phyloP scores from a whole-genome alignment of 2,329 filamentous ascomycete genomes.

The Trichocomaceae sp. region DNA sequence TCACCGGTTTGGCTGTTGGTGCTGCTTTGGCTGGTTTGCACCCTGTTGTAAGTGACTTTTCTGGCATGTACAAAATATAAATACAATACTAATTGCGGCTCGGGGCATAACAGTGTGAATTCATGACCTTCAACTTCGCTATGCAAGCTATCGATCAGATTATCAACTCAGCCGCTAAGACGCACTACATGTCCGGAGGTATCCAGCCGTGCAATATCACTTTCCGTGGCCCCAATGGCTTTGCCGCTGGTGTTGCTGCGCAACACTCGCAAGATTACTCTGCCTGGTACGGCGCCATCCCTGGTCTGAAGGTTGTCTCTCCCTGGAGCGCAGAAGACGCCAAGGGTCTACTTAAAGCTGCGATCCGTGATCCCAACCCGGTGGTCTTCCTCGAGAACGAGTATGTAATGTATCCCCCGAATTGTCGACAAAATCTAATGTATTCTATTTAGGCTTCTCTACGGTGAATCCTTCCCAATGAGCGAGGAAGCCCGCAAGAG shows the following conservation, averaged over 20 bases:
- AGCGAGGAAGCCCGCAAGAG: slow-evolving; percentile 91
- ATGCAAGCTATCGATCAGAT: slow-evolving; percentile 99
- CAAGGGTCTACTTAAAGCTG: slow-evolving; percentile 95
- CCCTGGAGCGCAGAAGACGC: slow-evolving; percentile 97
- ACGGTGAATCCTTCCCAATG: slow-evolving; percentile 94
- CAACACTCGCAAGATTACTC: slow-evolving; percentile 99
- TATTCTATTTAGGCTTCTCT: slow-evolving; percentile 58
- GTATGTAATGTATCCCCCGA: slow-evolving; percentile 34
- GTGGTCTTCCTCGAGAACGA: slow-evolving; percentile 88
- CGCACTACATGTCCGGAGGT: slow-evolving; percentile 99
- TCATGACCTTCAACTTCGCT: slow-evolving; percentile 99
- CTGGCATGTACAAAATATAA: neutral
- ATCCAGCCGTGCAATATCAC: slow-evolving; percentile 99
- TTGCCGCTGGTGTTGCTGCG: slow-evolving; percentile 87
- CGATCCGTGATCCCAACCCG: slow-evolving; percentile 96
- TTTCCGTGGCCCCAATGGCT: slow-evolving; percentile 98
- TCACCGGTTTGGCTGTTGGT: slow-evolving; percentile 87
- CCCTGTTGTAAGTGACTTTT: slow-evolving; percentile 81
- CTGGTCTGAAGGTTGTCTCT: slow-evolving; percentile 91
- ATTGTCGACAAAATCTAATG: neutral
- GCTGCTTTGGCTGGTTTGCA: slow-evolving; percentile 90
- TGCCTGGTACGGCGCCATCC: slow-evolving; percentile 97
- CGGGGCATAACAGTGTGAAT: slow-evolving; percentile 65
- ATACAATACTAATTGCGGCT: slow-evolving; percentile 1
- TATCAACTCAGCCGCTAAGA: slow-evolving; percentile 98